Conservation (phyloP, 2,329 filamentous ascomycete species). For the Aspergillus carbonarius region DNA sequence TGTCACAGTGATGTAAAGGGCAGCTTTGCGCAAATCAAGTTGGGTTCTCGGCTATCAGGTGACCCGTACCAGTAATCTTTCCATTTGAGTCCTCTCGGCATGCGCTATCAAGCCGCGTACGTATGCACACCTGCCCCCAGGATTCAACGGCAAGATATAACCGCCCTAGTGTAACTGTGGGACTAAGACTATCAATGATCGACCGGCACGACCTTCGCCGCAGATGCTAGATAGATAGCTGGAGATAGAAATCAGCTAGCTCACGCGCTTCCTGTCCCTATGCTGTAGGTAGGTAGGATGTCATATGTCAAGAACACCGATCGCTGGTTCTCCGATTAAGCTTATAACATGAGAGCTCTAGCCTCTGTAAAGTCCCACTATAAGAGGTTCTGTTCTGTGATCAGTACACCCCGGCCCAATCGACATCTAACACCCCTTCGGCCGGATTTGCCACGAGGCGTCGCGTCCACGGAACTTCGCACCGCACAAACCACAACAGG, state of each 20-base stretch:
- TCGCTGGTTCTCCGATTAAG: not conserved
- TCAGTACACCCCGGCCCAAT: not conserved
- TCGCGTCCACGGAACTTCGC: not conserved
- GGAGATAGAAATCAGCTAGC: not conserved
- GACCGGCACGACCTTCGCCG: not conserved
- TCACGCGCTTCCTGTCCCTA: not conserved
- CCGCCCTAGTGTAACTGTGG: not conserved
- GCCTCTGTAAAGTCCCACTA: not conserved
- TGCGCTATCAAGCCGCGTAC: not conserved
- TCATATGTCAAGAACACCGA: not conserved
- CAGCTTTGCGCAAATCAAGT: not conserved
- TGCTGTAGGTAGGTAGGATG: not conserved
- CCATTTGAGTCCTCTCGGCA: too few species aligned
- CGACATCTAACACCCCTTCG: not conserved
- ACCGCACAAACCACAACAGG: not conserved
- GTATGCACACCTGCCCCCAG: not conserved
- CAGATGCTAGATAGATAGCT: not conserved
- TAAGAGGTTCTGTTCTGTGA: not conserved
- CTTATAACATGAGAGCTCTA: not conserved
- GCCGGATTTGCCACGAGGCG: not conserved
- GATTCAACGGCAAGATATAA: not conserved
- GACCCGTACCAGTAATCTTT: not conserved
- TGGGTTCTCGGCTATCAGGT: not conserved
- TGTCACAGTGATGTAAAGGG: slow-evolving; percentile 1
- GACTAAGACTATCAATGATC: not conserved